Percentiles rank a stretch among this genome's conserved stretches.
Evolutionary conservation across 805 yeast genomes (phyloP).

Genomic region (Lachancea fermentati): DNA sequence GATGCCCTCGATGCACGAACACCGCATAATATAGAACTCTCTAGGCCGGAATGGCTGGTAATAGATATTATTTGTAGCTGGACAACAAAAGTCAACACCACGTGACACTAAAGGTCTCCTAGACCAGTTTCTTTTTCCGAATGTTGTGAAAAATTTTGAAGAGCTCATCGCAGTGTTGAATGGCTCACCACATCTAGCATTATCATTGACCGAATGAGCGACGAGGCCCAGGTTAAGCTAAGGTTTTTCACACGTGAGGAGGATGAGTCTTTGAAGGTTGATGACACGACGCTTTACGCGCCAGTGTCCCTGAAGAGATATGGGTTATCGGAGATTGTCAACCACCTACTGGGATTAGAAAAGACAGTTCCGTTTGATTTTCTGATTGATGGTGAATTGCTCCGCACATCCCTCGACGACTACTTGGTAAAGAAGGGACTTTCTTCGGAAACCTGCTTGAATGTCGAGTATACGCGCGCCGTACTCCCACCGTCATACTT

Average conservation of each 20-base stretch:
- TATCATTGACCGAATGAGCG: constrained; percentile 18
- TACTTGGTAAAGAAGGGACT: constrained; percentile 72
- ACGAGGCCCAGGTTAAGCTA: constrained; percentile 67
- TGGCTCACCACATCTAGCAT: constrained; percentile 11
- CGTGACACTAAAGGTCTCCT: background rate
- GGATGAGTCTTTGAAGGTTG: constrained; percentile 63
- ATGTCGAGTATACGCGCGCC: constrained; percentile 86
- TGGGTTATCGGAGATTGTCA: constrained; percentile 92
- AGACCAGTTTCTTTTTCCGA: constrained; percentile 1
- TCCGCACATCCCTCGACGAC: constrained; percentile 74
- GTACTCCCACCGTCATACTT: constrained; percentile 90
- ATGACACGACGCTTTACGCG: constrained; percentile 78
- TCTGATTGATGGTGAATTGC: constrained; percentile 74
- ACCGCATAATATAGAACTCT: too few species aligned
- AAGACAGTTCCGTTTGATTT: constrained; percentile 87
- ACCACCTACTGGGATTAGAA: constrained; percentile 64
- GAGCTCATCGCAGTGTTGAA: constrained; percentile 9
- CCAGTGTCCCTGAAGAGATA: constrained; percentile 82
- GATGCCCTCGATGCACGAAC: too few species aligned
- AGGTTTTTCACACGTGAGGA: constrained; percentile 82
- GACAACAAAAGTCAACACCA: background rate
- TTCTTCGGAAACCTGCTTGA: constrained; percentile 72
- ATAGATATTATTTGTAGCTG: background rate
- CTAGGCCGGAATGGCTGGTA: too few species aligned
- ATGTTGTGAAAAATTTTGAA: constrained; percentile 8